Base-by-base conservation (phyloP, 2,329 filamentous ascomycete genomes). In the Thermomyces lanuginosus region DNA sequence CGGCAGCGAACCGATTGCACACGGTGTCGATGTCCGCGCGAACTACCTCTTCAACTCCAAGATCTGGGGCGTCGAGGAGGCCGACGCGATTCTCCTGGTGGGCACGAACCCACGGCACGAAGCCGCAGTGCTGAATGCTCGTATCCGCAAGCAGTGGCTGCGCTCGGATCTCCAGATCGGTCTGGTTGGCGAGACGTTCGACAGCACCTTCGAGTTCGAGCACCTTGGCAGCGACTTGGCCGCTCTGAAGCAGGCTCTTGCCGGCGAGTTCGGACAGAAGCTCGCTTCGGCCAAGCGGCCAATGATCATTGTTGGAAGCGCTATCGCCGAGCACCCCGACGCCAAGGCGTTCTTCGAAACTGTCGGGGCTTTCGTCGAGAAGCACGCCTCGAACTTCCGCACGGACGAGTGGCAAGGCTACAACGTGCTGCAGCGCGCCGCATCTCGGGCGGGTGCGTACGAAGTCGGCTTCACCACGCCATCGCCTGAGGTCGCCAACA, bases 41-140 rank as follows among this genome's bases (percentile, higher is more conserved):
- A 98, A 89, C 63, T 98, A 91, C 58, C 66, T 82, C 22, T 93
- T 98, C 68, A 98, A 98, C 69, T 92, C 84, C 19, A 81, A 69
- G 53, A 92, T 98, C 48, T 77, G 72, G 53, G 89, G 83, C 46
- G 79, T 95, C 19, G 89, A 98, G 58, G 80, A 92, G 48, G 82
- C 86, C 10, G 89, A 95, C 57, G 72, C 69, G 42, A 81, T 98
- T 33, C 74, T 98, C 28, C 73, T 98, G 32, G 71, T 98, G 37
- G 89, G 86, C 40, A 93, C 81, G 51, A 98, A 98, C 63, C 79
- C 89, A 21, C 74, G 89, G 41, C 82, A 92, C 49, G 89, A 98
- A 60, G 89, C 89, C 35, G 82, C 89, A 30, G 82, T 89, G 24
- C 69, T 98, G 22, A 98, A 98, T 48, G 84, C 86, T 37, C 80